Conservation (phyloP, 2,329 filamentous ascomycete genomes). For the Fulvia fulva region DNA sequence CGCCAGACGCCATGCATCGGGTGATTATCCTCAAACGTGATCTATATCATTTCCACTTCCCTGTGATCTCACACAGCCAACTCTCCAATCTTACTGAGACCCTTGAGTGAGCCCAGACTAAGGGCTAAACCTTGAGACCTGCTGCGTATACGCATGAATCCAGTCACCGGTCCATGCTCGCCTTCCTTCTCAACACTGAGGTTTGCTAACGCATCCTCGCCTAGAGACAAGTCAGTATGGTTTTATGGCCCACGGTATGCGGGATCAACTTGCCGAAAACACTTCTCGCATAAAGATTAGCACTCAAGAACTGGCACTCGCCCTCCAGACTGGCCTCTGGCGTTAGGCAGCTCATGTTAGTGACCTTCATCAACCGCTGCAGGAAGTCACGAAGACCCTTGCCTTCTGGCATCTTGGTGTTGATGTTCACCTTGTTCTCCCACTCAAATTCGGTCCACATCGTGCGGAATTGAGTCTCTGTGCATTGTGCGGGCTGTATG, state of each 20-base stretch:
- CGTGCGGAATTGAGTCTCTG: constrained; percentile 97
- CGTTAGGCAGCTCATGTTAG: constrained; percentile 97
- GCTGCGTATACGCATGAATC: constrained; percentile 96
- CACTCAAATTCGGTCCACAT: constrained; percentile 99
- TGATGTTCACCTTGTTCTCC: constrained; percentile 99
- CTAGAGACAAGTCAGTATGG: constrained; percentile 46
- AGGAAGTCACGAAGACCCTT: constrained; percentile 89
- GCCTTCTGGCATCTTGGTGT: constrained; percentile 70
- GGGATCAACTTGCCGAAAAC: constrained; percentile 78
- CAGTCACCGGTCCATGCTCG: constrained; percentile 89
- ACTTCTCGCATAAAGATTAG: constrained; percentile 92
- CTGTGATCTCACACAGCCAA: constrained; percentile 4
- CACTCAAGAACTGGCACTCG: constrained; percentile 95
- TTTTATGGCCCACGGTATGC: not conserved
- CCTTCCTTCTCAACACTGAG: constrained; percentile 97
- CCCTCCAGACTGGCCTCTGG: constrained; percentile 95
- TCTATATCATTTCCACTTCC: not conserved
- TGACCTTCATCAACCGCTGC: constrained; percentile 90
- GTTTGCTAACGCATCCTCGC: constrained; percentile 96
- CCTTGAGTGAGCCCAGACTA: constrained; percentile 90
- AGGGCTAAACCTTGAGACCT: constrained; percentile 91
- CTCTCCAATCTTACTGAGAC: constrained; percentile 67
- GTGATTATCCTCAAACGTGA: not conserved
- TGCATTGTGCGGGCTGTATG: constrained; percentile 94
- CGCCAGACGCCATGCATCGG: constrained; percentile 6